Evolutionary conservation across 768 basidiomycete genomes (phyloP).

Genomic region (Rhizopogon vulgaris): DNA sequence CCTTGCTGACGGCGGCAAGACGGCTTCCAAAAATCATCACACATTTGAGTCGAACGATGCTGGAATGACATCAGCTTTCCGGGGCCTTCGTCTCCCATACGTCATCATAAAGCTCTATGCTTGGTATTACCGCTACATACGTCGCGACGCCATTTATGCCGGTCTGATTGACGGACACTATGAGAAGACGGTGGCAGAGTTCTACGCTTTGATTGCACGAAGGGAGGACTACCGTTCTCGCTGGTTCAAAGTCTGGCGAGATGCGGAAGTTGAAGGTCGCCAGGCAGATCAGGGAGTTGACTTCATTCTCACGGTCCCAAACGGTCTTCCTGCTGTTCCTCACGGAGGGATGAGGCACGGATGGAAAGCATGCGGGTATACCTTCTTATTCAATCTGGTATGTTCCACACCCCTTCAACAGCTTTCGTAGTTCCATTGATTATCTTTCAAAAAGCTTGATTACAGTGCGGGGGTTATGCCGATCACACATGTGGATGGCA

Average conservation of each 20-base stretch:
- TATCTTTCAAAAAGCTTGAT: slow-evolving; percentile 29
- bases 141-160: slow-evolving; percentile 47
- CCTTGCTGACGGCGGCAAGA: slow-evolving; percentile 44
- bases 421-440: not conserved
- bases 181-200: slow-evolving; percentile 46
- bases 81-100: slow-evolving; percentile 39
- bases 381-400: slow-evolving; percentile 64
- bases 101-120: slow-evolving; percentile 42
- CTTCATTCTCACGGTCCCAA: slow-evolving; percentile 57
- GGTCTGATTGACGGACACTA: slow-evolving; percentile 43
- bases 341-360: slow-evolving; percentile 48
- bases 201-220: slow-evolving; percentile 40
- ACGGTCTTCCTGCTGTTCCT: slow-evolving; percentile 54
- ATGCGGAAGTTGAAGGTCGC: slow-evolving; percentile 14
- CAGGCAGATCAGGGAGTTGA: slow-evolving; percentile 43
- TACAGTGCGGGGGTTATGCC: slow-evolving; percentile 41
- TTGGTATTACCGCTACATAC: slow-evolving; percentile 47
- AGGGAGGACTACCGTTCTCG: slow-evolving; percentile 36
- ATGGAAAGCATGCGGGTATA: slow-evolving; percentile 55
- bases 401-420: slow-evolving; percentile 8
- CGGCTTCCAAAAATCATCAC: slow-evolving; percentile 27
- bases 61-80: slow-evolving; percentile 35
- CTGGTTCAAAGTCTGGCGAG: slow-evolving; percentile 33
- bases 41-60: slow-evolving; percentile 43
- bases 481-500: slow-evolving; percentile 31